Percentiles rank a stretch among this genome's conserved stretches.
Evolutionary conservation across 2,329 filamentous ascomycete genomes (phyloP).

Genomic region (Ceratocystis cacaofunesta): DNA sequence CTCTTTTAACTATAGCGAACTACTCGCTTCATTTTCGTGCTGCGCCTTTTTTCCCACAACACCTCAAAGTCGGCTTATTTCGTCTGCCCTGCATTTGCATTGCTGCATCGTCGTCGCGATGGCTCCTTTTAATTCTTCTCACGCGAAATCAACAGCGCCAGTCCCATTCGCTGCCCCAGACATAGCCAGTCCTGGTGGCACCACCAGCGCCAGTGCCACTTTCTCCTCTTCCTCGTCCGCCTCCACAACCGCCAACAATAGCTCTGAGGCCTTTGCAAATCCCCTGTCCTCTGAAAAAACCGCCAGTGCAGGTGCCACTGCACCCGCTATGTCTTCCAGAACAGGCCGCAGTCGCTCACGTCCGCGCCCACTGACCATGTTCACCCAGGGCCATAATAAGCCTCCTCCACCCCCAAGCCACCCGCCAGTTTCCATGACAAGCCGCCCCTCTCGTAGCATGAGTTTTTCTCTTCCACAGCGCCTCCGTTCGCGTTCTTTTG

Average conservation of each 20-base stretch:
- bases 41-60: background rate
- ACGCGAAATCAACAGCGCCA: background rate
- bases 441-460: conserved; percentile 27
- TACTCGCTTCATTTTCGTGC: background rate
- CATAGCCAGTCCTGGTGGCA: background rate
- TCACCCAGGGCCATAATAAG: conserved; percentile 3
- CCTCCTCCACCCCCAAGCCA: background rate
- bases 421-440: conserved; percentile 12
- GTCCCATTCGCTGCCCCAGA: background rate
- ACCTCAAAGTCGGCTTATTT: background rate
- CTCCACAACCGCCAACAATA: background rate
- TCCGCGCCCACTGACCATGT: conserved; percentile 11
- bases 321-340: background rate
- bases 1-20: background rate
- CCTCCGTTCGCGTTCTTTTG: conserved; percentile 30
- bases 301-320: background rate
- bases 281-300: background rate
- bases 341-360: conserved; percentile 9
- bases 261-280: background rate
- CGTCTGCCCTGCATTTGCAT: background rate
- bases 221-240: background rate
- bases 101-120: background rate
- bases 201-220: background rate
- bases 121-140: background rate
- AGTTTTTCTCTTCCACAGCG: conserved; percentile 38